Base-by-base conservation (phyloP, 495 filamentous ascomycete species). In the Penicillium subrubescens region DNA sequence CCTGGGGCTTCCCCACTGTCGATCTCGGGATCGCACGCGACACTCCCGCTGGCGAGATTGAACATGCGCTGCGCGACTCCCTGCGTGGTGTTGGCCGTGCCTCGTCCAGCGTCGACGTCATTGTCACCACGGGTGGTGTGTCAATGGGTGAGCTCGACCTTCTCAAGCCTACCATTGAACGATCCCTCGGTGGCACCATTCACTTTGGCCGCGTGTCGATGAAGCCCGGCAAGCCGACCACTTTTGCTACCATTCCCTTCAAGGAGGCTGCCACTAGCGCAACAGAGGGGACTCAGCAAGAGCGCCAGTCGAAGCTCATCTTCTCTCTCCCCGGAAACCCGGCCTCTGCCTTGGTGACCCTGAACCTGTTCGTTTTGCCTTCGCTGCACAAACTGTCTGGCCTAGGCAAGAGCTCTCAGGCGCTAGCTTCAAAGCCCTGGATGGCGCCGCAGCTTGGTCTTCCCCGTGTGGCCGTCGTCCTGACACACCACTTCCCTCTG, bases 101-200 rank as follows among this genome's bases (percentile, higher is more conserved):
- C 27, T 69, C 67, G 0, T 52, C 64, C 33, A 75, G 71, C 44
- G 87, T 89, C 27, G 93, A 97, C 68, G 83, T 98, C 29, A 84
- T 98, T 55, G 88, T 99, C 67, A 98, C 96, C 14, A 94, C 91
- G 0, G 95, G 95, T 35, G 96, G 95, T 21, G 95, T 97, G 23
- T 97, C 93, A 15, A 99, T 99, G 95, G 95, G 95, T 63, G 95
- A 99, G 78, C 87, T 97, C 1, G 95, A 99, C 72, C 88, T 99
- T 34, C 88, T 99, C 54, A 99, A 99, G 76, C 95, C 96, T 1
- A 97, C 93, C 5, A 92, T 99, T 71, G 95, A 98, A 79, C 89
- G 94, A 58, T 83, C 87, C 2, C 86, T 98, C 6, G 91, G 92
- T 61, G 95, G 95, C 15, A 96, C 90, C 0, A 96, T 99, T 69